These are phyloP conservation scores for Melaleuca alternifolia DNA, from an alignment of 345 rosid species.

Conservation along the genomic window DNA sequence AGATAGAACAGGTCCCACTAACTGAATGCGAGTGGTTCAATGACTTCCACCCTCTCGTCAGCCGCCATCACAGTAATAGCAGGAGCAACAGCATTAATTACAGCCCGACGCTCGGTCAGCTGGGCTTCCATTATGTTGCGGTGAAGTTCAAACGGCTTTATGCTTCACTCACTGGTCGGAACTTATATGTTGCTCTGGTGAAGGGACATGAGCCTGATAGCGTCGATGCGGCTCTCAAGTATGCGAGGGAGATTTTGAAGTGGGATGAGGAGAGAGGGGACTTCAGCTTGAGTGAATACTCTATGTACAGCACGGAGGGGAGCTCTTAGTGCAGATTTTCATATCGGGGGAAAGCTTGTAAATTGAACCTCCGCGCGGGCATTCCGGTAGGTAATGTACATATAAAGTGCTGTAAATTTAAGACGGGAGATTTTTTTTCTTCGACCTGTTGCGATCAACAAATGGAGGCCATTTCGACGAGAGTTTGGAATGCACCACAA, in stretches of 20 bases:
- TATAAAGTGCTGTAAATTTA: neutral
- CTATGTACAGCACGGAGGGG: slow-evolving; percentile 47
- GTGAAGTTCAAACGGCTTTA: slow-evolving; percentile 86
- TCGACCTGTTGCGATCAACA: neutral
- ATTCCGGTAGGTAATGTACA: neutral
- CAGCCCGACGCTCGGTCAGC: slow-evolving; percentile 70
- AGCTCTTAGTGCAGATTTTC: slow-evolving; percentile 18
- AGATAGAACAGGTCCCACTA: slow-evolving; percentile 59
- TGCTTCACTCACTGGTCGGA: slow-evolving; percentile 58
- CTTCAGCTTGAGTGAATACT: slow-evolving; percentile 45
- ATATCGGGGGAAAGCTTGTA: neutral
- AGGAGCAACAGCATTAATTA: slow-evolving; percentile 46
- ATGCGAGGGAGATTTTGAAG: slow-evolving; percentile 79
- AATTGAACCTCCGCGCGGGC: neutral
- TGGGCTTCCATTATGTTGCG: slow-evolving; percentile 70
- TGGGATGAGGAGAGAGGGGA: slow-evolving; percentile 79
- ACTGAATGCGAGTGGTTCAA: slow-evolving; percentile 79
- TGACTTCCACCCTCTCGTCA: slow-evolving; percentile 75
- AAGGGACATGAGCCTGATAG: slow-evolving; percentile 60
- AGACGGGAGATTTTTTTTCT: neutral
- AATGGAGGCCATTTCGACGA: neutral
- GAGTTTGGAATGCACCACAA: neutral
- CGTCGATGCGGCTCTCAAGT: slow-evolving; percentile 52
- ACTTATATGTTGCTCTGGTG: slow-evolving; percentile 51
- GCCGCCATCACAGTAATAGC: slow-evolving; percentile 41